Conservation (phyloP, 257 asterid genomes). For the Petrea volubilis region DNA sequence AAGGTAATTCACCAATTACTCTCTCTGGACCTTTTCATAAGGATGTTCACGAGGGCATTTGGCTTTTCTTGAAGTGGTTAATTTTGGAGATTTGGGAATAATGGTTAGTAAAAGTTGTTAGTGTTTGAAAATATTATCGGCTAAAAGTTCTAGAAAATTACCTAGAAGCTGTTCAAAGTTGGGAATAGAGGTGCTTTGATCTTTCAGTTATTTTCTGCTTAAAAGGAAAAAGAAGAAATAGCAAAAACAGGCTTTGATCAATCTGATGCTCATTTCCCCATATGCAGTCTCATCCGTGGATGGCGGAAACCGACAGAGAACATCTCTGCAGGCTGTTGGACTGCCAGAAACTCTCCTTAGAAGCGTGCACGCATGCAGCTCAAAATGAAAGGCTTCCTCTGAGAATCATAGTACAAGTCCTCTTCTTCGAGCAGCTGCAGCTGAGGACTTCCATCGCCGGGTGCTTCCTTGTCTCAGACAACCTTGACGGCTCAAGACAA, state of each 20-base stretch:
- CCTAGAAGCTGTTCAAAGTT: too few species aligned
- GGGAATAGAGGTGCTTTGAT: too few species aligned
- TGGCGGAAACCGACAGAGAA: constrained; percentile 83
- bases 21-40: neutral
- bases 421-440: constrained; percentile 97
- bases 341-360: constrained; percentile 96
- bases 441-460: constrained; percentile 92
- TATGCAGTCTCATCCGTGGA: constrained; percentile 95
- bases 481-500: constrained; percentile 89
- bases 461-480: constrained; percentile 90
- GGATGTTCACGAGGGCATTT: too few species aligned
- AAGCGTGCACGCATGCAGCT: constrained; percentile 98
- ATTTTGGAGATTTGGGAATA: too few species aligned
- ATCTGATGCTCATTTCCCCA: neutral
- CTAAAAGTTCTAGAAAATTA: too few species aligned
- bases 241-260: neutral
- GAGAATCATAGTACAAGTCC: constrained; percentile 86
- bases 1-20: constrained; percentile 53
- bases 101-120: too few species aligned
- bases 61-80: too few species aligned
- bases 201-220: too few species aligned
- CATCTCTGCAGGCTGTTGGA: constrained; percentile 92
- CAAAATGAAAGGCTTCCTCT: constrained; percentile 91
- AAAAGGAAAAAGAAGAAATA: too few species aligned
- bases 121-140: too few species aligned